phyloP scores from a whole-genome alignment of 2,329 filamentous ascomycete genomes.

The Colletotrichum orbiculare region DNA sequence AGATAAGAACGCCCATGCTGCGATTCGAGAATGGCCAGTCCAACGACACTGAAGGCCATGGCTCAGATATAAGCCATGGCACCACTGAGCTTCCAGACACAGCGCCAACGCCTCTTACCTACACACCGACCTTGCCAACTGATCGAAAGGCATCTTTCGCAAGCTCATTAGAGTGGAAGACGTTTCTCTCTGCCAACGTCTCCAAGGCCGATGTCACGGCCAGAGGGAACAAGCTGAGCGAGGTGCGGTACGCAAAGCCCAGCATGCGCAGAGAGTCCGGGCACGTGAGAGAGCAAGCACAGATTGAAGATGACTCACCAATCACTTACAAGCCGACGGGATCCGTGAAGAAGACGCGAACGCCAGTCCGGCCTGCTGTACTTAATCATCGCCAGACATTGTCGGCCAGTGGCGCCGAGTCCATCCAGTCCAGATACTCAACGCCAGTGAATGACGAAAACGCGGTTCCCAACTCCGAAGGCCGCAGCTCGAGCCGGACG shows the following conservation, averaged over 20 bases:
- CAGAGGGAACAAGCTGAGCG: background rate
- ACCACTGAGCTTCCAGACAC: background rate
- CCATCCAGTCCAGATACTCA: background rate
- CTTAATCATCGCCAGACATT: slow-evolving; percentile 21
- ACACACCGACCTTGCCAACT: slow-evolving; percentile 42
- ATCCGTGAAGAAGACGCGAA: background rate
- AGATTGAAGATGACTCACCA: slow-evolving; percentile 54
- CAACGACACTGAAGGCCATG: background rate
- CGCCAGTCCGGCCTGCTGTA: slow-evolving; percentile 16
- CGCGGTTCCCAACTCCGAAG: slow-evolving; percentile 10
- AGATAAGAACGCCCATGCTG: background rate
- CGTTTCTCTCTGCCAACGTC: slow-evolving; percentile 63
- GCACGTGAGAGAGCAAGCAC: slow-evolving; percentile 62
- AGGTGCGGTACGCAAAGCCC: slow-evolving; percentile 37
- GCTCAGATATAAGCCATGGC: background rate
- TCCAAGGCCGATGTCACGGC: slow-evolving; percentile 45
- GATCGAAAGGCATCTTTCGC: slow-evolving; percentile 53
- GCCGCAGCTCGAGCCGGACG: background rate
- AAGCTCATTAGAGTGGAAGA: slow-evolving; percentile 66
- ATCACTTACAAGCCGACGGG: slow-evolving; percentile 25
- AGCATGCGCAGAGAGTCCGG: slow-evolving; percentile 43
- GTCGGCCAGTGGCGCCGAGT: slow-evolving; percentile 22
- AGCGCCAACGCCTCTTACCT: background rate
- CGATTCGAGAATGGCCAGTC: background rate
- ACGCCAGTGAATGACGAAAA: slow-evolving; percentile 25